phyloP scores from a whole-genome alignment of 345 rosid species.

The Xanthoceras sorbifolium region DNA sequence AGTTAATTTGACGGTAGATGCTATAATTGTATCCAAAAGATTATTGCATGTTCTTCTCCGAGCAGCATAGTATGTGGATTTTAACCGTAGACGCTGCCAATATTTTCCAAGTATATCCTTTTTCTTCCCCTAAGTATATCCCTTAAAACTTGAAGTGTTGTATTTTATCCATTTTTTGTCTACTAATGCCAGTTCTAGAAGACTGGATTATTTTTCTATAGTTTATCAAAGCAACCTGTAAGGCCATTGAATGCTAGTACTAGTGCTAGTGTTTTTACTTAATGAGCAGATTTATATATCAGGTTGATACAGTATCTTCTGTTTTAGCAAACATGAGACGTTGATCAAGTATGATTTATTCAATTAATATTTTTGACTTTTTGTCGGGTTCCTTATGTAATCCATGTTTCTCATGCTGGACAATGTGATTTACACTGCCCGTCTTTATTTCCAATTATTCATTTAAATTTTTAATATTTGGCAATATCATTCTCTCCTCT shows the following conservation, averaged over 20 bases:
- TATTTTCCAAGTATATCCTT: background rate
- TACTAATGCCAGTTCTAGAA: background rate
- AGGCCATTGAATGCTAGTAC: background rate
- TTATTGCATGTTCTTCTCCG: background rate
- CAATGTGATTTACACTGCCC: background rate
- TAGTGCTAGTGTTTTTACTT: constrained; percentile 1
- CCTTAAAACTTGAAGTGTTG: background rate
- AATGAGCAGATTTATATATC: background rate
- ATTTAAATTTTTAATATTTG: too few species aligned
- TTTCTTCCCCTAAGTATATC: background rate
- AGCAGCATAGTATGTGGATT: background rate
- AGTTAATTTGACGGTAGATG: background rate
- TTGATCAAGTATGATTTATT: background rate
- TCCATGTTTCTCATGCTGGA: background rate
- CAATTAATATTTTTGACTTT: background rate
- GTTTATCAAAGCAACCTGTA: background rate
- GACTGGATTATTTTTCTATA: background rate
- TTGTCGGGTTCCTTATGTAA: background rate
- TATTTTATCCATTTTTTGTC: background rate
- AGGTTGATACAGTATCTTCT: background rate
- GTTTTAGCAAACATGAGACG: background rate
- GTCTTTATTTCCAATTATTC: constrained; percentile 2
- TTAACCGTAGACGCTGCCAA: background rate
- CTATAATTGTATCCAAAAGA: background rate
- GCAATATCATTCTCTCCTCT: background rate